Base-by-base conservation (phyloP, 225 moss, liverwort and hornwort species). In the Bryoerythrophyllum caledonicum region DNA sequence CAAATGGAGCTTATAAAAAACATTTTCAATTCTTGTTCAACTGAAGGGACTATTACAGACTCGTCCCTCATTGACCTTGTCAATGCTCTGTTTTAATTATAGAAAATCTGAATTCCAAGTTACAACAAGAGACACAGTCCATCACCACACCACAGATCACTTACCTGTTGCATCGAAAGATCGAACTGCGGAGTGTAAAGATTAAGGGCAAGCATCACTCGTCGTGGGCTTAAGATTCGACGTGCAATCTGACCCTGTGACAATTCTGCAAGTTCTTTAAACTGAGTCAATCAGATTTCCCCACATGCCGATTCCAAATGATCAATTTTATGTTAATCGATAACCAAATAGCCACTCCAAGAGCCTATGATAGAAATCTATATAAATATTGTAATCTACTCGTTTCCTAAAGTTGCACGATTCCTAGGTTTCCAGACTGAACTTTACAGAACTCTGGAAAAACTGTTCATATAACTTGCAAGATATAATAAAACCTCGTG, bases 91-190 rank as follows among this genome's bases (percentile, higher is more conserved):
- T 23, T 54, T 3, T 3, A 8, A 55, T 23, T 23, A 10, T 10
- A 55, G 54, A 23, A 55, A 9, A 59, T 44, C 55, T 35, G 52
- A 60, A 40, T 5, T 70, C 2, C 58, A 55, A 27, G 55, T 61
- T 65, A 46, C 34, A 52, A 61, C 26, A 71, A 56, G 64, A 65
- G 40, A 17, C 48, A 57, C 26, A 63, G 12, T 66, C 34, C 35
- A 59, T 32, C 25, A 32, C 74, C 54, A 44, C 56, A 74, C 26
- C 59, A 16, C 48, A 20, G 35, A 73, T 70, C 54, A 52, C 79
- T 37, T 82, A 93, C 95, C 95, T 95, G 95, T 81, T 95, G 93
- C 83, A 86, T 82, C 60, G 85, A 84, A 67, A 96, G 86, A 76
- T 96, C 95, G 60, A 93, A 96, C 68, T 93, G 83, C 72, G 74